Conservation (phyloP, 1,284 basidiomycete species). For the Tilletia setariae region DNA sequence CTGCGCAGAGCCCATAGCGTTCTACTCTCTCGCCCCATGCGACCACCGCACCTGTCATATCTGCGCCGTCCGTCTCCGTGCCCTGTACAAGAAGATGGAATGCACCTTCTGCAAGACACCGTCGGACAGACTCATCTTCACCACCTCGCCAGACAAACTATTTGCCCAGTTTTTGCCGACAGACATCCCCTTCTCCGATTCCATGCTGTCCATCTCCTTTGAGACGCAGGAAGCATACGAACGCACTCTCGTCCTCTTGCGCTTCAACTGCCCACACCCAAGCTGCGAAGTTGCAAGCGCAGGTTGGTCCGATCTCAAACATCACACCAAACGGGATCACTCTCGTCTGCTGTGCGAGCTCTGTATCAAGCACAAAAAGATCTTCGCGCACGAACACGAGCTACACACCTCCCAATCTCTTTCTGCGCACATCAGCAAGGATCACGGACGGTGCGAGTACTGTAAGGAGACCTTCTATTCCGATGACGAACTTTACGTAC, state of each 20-base stretch:
- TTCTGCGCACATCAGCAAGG: constrained; percentile 68
- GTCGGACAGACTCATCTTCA: constrained; percentile 72
- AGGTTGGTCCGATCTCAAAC: constrained; percentile 83
- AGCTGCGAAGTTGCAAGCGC: constrained; percentile 75
- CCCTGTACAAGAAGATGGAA: constrained; percentile 78
- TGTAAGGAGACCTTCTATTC: constrained; percentile 85
- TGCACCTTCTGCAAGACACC: constrained; percentile 91
- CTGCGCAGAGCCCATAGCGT: constrained; percentile 90
- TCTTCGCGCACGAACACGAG: constrained; percentile 92
- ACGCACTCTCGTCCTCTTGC: constrained; percentile 81
- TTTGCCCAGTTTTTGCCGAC: constrained; percentile 37
- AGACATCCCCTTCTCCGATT: constrained; percentile 43
- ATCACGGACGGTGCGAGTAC: constrained; percentile 84
- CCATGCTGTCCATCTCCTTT: constrained; percentile 71
- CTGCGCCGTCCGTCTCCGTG: constrained; percentile 83
- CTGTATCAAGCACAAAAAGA: constrained; percentile 84
- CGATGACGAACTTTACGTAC: constrained; percentile 85
- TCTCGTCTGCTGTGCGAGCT: constrained; percentile 78
- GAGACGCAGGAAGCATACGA: constrained; percentile 93
- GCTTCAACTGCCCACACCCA: constrained; percentile 59
- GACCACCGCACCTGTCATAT: constrained; percentile 90
- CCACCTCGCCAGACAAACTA: constrained; percentile 61
- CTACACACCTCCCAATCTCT: constrained; percentile 73
- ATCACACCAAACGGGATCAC: constrained; percentile 73
- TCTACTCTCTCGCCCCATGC: constrained; percentile 82